phyloP scores from a whole-genome alignment of 371 early-diverging fungal species.

The Entomophthora muscae region DNA sequence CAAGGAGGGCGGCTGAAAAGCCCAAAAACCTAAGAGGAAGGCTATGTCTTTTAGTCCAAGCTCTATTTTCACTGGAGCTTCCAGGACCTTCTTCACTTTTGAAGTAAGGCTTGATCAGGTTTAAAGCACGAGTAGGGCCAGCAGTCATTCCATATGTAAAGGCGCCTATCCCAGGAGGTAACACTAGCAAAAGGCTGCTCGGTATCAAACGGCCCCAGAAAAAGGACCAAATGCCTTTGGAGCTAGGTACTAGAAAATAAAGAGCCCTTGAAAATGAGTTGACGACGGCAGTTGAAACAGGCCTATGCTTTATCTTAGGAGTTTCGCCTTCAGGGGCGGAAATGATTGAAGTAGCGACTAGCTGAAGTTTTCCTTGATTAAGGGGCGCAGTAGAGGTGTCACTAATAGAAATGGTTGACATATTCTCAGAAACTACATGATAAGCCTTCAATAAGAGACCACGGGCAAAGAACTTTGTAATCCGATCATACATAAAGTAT shows the following conservation, averaged over 20 bases:
- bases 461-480: neutral
- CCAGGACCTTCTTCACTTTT: neutral
- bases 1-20: neutral
- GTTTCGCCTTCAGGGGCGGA: neutral
- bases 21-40: slow-evolving; percentile 2
- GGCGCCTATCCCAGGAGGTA: neutral
- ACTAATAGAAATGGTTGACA: neutral
- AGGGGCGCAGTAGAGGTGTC: no score
- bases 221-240: neutral
- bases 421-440: neutral
- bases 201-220: neutral
- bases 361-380: neutral
- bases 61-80: neutral
- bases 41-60: neutral
- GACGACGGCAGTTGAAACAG: neutral
- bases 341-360: neutral
- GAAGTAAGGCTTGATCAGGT: neutral
- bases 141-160: neutral
- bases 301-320: neutral
- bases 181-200: neutral
- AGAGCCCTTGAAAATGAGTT: neutral
- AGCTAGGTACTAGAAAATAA: slow-evolving; percentile 1
- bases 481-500: neutral
- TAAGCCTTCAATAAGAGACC: neutral
- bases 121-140: neutral